Conservation (phyloP, 345 rosid species). For the Euclidium syriacum region DNA sequence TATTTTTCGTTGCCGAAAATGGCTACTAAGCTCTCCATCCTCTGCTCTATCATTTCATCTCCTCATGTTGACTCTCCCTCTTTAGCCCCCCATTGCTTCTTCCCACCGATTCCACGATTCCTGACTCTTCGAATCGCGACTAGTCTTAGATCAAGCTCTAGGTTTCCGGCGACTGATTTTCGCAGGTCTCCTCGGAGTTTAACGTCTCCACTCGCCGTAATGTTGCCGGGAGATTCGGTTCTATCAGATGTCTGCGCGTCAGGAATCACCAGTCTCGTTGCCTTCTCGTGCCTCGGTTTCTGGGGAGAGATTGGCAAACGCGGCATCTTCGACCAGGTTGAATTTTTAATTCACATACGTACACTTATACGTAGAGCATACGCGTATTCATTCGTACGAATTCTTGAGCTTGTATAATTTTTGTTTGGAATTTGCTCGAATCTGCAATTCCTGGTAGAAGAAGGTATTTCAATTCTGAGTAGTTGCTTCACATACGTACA, state of each 20-base stretch:
- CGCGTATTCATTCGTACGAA: background rate
- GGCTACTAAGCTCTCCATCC: background rate
- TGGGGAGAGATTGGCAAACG: slow-evolving; percentile 71
- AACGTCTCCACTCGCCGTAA: slow-evolving; percentile 22
- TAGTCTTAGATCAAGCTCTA: background rate
- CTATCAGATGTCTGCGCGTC: slow-evolving; percentile 53
- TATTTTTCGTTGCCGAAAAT: background rate
- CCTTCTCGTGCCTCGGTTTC: slow-evolving; percentile 43
- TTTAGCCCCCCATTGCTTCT: background rate
- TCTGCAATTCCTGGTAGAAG: background rate
- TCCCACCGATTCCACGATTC: background rate
- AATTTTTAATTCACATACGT: background rate
- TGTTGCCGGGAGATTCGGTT: slow-evolving; percentile 42
- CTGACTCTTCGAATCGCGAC: background rate
- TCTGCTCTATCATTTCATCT: slow-evolving; percentile 5
- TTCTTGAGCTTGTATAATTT: background rate
- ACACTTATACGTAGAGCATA: background rate
- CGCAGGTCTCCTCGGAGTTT: slow-evolving; percentile 13
- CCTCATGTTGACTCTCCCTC: slow-evolving; percentile 7
- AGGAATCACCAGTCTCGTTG: slow-evolving; percentile 35
- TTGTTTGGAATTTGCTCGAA: background rate
- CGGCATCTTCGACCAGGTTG: slow-evolving; percentile 56
- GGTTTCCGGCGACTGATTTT: background rate
- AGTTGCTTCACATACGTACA: background rate
- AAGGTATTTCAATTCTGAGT: background rate